phyloP scores from a whole-genome alignment of 2,329 filamentous ascomycete genomes.

The Pseudogymnoascus sp. region DNA sequence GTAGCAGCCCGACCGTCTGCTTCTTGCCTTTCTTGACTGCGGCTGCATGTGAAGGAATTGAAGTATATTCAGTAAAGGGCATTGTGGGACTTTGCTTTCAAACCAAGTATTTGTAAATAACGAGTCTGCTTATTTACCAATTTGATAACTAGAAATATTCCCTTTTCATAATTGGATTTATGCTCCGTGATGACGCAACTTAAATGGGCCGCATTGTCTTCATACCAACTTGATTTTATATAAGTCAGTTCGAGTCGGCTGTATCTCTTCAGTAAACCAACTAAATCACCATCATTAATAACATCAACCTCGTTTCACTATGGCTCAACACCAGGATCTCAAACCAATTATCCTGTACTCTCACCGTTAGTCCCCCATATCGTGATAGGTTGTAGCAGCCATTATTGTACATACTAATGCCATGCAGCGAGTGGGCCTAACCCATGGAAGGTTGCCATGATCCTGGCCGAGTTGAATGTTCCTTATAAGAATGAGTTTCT shows the following conservation, averaged over 20 bases:
- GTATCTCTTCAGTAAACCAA: background rate
- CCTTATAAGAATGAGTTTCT: conserved; percentile 10
- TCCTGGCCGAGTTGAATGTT: conserved; percentile 22
- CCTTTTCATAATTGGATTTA: background rate
- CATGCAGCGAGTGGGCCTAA: background rate
- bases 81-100: background rate
- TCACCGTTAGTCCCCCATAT: background rate
- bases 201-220: background rate
- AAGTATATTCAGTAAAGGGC: background rate
- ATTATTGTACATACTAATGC: background rate
- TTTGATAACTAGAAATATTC: background rate
- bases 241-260: background rate
- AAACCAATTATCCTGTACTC: conserved; percentile 12
- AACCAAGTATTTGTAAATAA: background rate
- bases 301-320: background rate
- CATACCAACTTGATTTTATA: background rate
- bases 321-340: conserved; percentile 3
- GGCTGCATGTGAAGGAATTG: background rate
- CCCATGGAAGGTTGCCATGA: conserved; percentile 19
- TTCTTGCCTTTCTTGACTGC: background rate
- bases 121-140: background rate
- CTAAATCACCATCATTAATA: background rate
- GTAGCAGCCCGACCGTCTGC: background rate
- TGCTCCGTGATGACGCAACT: background rate
- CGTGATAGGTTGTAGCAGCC: background rate